Conservation (phyloP, 129 eudicot genomes). For the Oenanthe sinensis region DNA sequence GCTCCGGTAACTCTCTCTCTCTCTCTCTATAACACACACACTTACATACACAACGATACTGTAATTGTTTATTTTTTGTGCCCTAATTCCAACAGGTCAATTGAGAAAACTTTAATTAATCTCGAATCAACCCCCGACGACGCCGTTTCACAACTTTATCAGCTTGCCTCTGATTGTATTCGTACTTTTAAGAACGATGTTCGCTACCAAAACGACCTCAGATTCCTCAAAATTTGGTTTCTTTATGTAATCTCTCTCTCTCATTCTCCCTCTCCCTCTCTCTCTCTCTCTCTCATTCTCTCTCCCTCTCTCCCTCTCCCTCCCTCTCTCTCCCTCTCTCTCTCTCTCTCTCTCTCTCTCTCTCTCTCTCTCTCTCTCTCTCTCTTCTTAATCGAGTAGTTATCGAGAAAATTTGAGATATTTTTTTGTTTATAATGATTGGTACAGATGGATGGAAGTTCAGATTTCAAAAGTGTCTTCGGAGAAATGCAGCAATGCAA, state of each 20-base stretch:
- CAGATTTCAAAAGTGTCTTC: conserved; percentile 42
- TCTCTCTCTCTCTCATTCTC: no score
- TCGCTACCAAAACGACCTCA: conserved; percentile 48
- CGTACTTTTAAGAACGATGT: conserved; percentile 41
- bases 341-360: not conserved
- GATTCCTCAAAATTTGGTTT: conserved; percentile 87
- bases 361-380: not conserved
- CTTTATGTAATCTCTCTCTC: conserved; percentile 54
- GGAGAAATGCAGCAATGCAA: conserved; percentile 45
- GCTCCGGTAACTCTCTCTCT: conserved; percentile 45
- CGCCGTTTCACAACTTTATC: conserved; percentile 20
- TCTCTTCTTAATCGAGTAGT: not conserved
- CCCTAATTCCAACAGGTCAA: conserved; percentile 39
- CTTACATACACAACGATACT: not conserved
- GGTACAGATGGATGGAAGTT: conserved; percentile 60
- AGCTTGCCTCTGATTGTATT: conserved; percentile 41
- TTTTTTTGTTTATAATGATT: not conserved
- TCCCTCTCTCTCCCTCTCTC: not conserved
- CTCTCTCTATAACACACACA: not conserved
- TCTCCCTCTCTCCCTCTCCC: no score
- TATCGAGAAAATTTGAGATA: not conserved
- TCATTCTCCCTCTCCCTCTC: no score
- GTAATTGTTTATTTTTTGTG: not conserved
- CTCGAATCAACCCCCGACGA: conserved; percentile 16
- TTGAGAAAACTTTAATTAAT: conserved; percentile 31